Conservation (phyloP, 306 rosid species). For the Trifolium dubium region DNA sequence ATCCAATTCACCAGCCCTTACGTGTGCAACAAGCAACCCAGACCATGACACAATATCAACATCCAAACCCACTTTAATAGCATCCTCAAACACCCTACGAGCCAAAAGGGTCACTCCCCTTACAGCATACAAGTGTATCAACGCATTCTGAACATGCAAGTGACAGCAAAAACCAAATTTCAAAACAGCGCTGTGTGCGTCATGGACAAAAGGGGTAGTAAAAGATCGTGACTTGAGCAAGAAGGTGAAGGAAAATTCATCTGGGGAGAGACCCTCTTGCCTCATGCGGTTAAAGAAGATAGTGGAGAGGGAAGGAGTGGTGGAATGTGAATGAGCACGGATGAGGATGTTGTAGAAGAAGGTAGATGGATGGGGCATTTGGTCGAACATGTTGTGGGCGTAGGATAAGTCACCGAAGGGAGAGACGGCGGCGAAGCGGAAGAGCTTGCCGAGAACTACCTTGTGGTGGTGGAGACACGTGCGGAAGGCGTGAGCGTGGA, state of each 20-base stretch:
- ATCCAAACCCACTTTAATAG: conserved; percentile 41
- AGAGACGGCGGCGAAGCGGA: conserved; percentile 64
- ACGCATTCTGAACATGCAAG: conserved; percentile 55
- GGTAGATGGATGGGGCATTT: conserved; percentile 54
- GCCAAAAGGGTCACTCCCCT: conserved; percentile 49
- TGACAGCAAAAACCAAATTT: conserved; percentile 59
- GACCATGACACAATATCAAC: conserved; percentile 72
- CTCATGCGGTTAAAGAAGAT: conserved; percentile 60
- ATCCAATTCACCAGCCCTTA: conserved; percentile 56
- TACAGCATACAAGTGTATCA: conserved; percentile 60
- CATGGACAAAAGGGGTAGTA: conserved; percentile 30
- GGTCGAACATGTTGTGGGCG: conserved; percentile 61
- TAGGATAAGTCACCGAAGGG: conserved; percentile 59
- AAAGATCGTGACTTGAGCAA: conserved; percentile 54
- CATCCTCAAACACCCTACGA: conserved; percentile 55
- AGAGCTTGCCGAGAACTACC: conserved; percentile 64
- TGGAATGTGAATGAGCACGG: conserved; percentile 56
- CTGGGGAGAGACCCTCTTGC: conserved; percentile 45
- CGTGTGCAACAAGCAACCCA: conserved; percentile 61
- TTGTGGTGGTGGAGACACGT: conserved; percentile 48
- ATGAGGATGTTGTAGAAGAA: conserved; percentile 69
- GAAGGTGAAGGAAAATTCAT: conserved; percentile 62
- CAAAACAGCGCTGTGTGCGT: conserved; percentile 50
- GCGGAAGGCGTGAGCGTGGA: conserved; percentile 56
- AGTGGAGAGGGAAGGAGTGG: conserved; percentile 44